phyloP scores from a whole-genome alignment of 768 basidiomycete species.

The Goffeauzyma gilvescens region DNA sequence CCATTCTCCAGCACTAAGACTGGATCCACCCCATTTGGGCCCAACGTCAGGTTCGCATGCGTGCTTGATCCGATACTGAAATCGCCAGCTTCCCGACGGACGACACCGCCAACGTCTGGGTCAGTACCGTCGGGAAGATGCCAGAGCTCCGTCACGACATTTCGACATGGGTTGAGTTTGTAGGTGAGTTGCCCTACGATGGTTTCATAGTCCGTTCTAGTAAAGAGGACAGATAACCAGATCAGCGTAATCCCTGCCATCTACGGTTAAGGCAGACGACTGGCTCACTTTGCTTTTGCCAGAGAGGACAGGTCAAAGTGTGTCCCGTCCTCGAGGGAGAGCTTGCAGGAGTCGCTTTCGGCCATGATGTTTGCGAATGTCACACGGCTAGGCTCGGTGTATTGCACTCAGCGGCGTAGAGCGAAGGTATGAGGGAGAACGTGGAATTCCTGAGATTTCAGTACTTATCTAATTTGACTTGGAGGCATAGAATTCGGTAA shows the following conservation, averaged over 20 bases:
- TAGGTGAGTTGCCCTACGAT: conserved; percentile 18
- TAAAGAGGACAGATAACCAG: neutral
- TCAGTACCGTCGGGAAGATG: conserved; percentile 23
- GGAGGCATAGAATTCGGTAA: no score
- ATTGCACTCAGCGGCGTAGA: no score
- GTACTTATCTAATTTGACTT: no score
- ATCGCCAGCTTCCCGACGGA: conserved; percentile 18
- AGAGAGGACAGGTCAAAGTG: conserved; percentile 29
- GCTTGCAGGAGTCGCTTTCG: conserved; percentile 16
- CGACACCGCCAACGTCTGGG: conserved; percentile 22
- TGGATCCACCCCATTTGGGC: conserved; percentile 37
- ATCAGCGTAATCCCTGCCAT: neutral
- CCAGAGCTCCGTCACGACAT: conserved; percentile 25
- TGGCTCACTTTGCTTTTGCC: conserved; percentile 20
- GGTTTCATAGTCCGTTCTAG: conserved; percentile 6
- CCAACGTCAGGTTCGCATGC: conserved; percentile 46
- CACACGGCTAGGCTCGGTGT: no score
- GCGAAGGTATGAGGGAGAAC: no score
- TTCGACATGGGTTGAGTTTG: conserved; percentile 27
- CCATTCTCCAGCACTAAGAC: conserved; percentile 45
- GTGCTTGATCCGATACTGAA: conserved; percentile 24
- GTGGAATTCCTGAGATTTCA: no score
- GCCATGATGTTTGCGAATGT: neutral
- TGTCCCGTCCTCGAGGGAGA: conserved; percentile 26
- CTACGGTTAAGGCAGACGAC: neutral